A percentile compares a stretch with the other conserved stretches of the same genome.
phyloP scores from a whole-genome alignment of 345 rosid genomes.

The Salix exigua region DNA sequence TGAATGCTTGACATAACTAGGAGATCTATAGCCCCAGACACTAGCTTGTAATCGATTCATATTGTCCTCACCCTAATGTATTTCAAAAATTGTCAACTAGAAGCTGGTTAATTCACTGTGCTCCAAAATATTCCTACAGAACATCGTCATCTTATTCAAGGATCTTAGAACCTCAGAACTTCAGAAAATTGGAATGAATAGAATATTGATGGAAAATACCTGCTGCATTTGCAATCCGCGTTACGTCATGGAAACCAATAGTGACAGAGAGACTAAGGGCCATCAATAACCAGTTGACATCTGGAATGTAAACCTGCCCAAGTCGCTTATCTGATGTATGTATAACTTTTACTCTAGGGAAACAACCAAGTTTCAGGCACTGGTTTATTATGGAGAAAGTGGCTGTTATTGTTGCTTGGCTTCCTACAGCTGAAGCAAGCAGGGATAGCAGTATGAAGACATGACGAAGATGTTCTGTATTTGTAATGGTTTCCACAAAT shows the following conservation, averaged over 20 bases:
- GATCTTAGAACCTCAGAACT: not conserved
- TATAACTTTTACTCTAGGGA: conserved; percentile 56
- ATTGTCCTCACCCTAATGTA: not conserved
- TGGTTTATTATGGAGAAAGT: conserved; percentile 64
- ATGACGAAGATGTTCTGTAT: conserved; percentile 38
- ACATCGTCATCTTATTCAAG: not conserved
- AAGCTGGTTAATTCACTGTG: not conserved
- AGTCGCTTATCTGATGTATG: conserved; percentile 49
- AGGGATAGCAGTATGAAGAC: conserved; percentile 41
- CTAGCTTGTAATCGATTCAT: not conserved
- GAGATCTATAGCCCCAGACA: not conserved
- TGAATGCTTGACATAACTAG: not conserved
- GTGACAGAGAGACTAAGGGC: conserved; percentile 47
- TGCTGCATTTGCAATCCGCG: conserved; percentile 44
- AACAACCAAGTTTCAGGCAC: conserved; percentile 54
- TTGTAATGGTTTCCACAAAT: conserved; percentile 10
- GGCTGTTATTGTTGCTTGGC: conserved; percentile 57
- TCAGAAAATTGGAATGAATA: not conserved
- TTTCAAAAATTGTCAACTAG: not conserved
- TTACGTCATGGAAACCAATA: conserved; percentile 38
- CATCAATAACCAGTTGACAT: conserved; percentile 59
- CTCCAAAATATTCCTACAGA: not conserved
- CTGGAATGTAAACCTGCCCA: conserved; percentile 64
- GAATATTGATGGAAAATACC: conserved; percentile 23
- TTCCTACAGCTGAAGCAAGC: conserved; percentile 37